A percentile compares a stretch with the other conserved stretches of the same genome.
Conservation (phyloP, 345 rosid species). For the Trapa incisa region DNA sequence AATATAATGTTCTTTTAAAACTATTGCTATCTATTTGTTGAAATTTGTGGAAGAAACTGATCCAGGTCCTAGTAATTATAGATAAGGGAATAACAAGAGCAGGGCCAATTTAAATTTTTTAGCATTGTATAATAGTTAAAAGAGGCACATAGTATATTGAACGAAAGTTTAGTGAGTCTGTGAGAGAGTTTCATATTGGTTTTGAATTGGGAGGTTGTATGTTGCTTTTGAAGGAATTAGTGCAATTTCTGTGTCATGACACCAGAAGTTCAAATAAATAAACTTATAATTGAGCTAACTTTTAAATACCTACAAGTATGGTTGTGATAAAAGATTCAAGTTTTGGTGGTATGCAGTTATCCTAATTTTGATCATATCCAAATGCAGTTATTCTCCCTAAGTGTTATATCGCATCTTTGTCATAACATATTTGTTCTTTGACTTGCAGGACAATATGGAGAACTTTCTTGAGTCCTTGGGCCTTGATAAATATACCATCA, state of each 20-base stretch:
- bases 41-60: neutral
- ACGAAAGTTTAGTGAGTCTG: neutral
- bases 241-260: neutral
- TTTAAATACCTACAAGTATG: neutral
- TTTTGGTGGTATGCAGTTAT: neutral
- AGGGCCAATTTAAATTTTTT: neutral
- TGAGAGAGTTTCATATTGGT: neutral
- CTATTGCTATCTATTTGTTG: neutral
- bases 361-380: neutral
- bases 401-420: neutral
- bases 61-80: neutral
- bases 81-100: neutral
- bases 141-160: neutral
- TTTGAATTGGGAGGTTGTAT: neutral
- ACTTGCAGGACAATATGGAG: slow-evolving; percentile 70
- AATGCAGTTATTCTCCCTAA: neutral
- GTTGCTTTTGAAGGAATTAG: neutral
- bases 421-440: neutral
- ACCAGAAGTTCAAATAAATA: neutral
- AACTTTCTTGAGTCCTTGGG: slow-evolving; percentile 73
- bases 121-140: neutral
- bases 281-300: neutral
- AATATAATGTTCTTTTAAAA: slow-evolving; percentile 2
- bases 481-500: slow-evolving; percentile 75
- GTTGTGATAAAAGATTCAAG: neutral